Conservation (phyloP, 2,329 filamentous ascomycete species). For the Catunica adiposa region DNA sequence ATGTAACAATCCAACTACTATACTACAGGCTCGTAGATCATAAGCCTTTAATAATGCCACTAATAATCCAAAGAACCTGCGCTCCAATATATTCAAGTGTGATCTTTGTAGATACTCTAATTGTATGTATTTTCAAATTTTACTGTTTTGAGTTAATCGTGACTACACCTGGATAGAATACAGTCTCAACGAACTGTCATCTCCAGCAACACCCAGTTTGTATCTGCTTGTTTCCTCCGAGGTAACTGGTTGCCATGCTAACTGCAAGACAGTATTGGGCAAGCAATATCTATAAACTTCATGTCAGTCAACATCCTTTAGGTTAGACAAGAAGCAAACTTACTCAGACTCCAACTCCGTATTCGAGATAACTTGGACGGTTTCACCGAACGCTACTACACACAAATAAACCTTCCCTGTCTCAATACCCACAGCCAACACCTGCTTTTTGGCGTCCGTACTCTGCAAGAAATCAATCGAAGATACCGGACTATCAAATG, state of each 20-base stretch:
- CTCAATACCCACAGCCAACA: slow-evolving; percentile 44
- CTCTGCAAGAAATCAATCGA: slow-evolving; percentile 48
- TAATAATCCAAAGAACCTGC: slow-evolving; percentile 4
- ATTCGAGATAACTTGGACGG: slow-evolving; percentile 4
- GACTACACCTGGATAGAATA: slow-evolving; percentile 27
- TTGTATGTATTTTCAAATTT: not conserved
- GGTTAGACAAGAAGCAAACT: not conserved
- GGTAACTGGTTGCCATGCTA: slow-evolving; percentile 47
- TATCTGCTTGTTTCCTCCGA: slow-evolving; percentile 17
- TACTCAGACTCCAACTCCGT: slow-evolving; percentile 8
- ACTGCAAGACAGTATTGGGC: slow-evolving; percentile 47
- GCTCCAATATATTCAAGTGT: not conserved
- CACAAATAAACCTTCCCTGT: slow-evolving; percentile 26
- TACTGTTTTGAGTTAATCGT: slow-evolving; percentile 11
- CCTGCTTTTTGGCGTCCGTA: slow-evolving; percentile 15
- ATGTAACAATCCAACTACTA: not conserved
- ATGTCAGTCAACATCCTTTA: not conserved
- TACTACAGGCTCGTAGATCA: not conserved
- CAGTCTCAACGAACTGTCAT: slow-evolving; percentile 44
- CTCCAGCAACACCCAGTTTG: slow-evolving; percentile 39
- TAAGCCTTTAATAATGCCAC: slow-evolving; percentile 7
- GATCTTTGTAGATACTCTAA: not conserved
- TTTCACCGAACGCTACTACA: slow-evolving; percentile 3
- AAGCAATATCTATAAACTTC: slow-evolving; percentile 31
- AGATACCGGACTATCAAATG: slow-evolving; percentile 46